Percentiles rank a stretch among this genome's conserved stretches.
phyloP scores from a whole-genome alignment of 1,284 basidiomycete species.

The Bjerkandera adusta region DNA sequence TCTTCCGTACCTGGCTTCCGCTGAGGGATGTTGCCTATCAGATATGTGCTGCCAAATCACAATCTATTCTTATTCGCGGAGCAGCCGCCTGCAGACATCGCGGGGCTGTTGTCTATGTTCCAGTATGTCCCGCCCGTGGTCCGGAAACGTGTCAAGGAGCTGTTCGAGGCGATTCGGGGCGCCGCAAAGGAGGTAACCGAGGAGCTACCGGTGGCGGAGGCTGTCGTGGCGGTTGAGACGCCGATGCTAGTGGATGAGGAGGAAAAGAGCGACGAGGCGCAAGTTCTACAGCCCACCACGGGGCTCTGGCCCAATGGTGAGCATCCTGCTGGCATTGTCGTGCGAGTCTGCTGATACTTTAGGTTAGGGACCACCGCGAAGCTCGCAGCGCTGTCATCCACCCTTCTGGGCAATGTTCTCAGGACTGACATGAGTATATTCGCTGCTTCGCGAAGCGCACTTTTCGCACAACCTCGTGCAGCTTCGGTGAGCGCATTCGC shows the following conservation, averaged over 20 bases:
- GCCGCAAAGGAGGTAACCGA: conserved; percentile 24
- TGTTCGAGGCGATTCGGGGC: conserved; percentile 58
- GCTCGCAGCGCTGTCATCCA: conserved; percentile 19
- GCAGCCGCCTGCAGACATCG: conserved; percentile 58
- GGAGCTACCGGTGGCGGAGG: conserved; percentile 4
- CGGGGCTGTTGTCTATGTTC: conserved; percentile 54
- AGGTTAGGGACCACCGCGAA: too few species aligned
- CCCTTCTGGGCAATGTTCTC: conserved; percentile 24
- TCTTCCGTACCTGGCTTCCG: not conserved
- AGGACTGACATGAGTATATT: conserved; percentile 15
- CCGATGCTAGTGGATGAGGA: conserved; percentile 10
- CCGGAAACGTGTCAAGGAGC: conserved; percentile 55
- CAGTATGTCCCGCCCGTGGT: conserved; percentile 59
- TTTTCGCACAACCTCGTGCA: conserved; percentile 35
- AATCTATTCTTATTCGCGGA: conserved; percentile 70
- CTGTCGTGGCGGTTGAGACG: not conserved
- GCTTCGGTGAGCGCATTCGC: not conserved
- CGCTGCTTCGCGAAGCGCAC: conserved; percentile 34
- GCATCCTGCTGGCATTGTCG: too few species aligned
- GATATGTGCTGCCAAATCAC: conserved; percentile 75
- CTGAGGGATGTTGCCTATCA: conserved; percentile 24
- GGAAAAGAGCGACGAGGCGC: not conserved
- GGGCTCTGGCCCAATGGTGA: conserved; percentile 27
- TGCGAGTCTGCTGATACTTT: too few species aligned
- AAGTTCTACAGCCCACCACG: not conserved